Base-by-base conservation (phyloP, 768 basidiomycete species). In the Mrakia hoshinonis region DNA sequence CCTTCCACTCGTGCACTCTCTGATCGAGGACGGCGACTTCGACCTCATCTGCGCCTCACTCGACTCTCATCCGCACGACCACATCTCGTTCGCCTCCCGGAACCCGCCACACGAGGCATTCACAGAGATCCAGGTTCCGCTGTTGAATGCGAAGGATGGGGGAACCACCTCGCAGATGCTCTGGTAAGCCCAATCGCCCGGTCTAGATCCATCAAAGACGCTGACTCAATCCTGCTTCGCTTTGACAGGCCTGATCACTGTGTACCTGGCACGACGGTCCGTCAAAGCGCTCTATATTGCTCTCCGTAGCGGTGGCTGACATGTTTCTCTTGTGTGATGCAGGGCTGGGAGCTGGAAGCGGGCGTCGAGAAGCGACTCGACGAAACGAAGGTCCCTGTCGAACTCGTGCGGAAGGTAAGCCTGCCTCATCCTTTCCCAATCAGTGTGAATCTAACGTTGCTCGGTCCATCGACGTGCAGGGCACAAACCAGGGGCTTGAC, bases 11-110 rank as follows among this genome's bases (percentile, higher is more conserved):
- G 82, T 91, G 60, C 83, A 86, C 74, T 76, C 76, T n/a, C 82
- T 91, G 49, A 82, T 92, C 65, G 75, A 82, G 15, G 55, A 73
- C 18, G 69, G 70, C 1, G 68, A 77, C 36, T 83, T 79, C 78
- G 76, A 77, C 24, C 26, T 81, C 24, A 77, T 84, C 36, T 79
- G 82, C 9, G 82, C 82, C 24, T 51, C 48, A 26, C 31, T 22
- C n/a, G 22, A 52, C 48, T 55, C 78, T 54, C 83, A 84, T 73
- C 83, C 83, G 1, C 69, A 62, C 6, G 73, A 75, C 4, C 91
- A 93, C 78, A 80, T 91, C 75, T 90, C 89, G 2, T 93, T 92
- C 79, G 85, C 85, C 2, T 82, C 82, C 74, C 76, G 80, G 46
- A 81, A 89, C 81, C 49, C 64, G 1, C 60, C 60, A 4, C 55